Base-by-base conservation (phyloP, 1,284 basidiomycete genomes). In the Volvariella surrecta region DNA sequence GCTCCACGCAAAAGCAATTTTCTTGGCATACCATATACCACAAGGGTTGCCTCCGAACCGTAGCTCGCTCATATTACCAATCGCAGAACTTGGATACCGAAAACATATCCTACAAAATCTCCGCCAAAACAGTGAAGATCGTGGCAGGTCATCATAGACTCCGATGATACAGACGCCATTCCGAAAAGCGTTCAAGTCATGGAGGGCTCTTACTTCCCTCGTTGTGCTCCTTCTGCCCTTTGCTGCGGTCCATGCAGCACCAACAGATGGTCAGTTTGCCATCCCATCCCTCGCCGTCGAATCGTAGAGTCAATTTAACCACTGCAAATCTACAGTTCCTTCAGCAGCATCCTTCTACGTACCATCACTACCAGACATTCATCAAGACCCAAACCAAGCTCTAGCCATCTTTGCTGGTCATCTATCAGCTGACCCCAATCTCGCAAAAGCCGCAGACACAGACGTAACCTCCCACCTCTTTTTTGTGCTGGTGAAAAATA, bases 401-500 rank as follows among this genome's bases (percentile, higher is more conserved):
- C 61, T 94, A 32, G 79, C 78, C 48, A 74, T 94, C 52, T 92
- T 82, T 52, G 82, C 89, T 4, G 90, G 90, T 0, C 82, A 88
- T 56, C 64, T 94, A 19, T 70, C 84, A 13, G 84, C 89, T 1
- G 89, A 93, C 63, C 86, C 89, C 6, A 70, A 80, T 53, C 71
- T 66, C 8, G 48, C 68, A 7, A 60, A 59, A 17, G 65, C 71
- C 22, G 61, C 71, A 3, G 54, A 62, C 11, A 77, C 70, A 18
- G 75, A 80, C 47, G 69, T 87, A 39, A 80, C 81, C 22, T 73
- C 89, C 0, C 89, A 94, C 58, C 62, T 93, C 13, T 94, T 85
- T 68, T 99, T 99, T 60, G 79, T 96, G 48, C 75, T 98, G 64
- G 73, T 92, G 28, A 89, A 93, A 61, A 92, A 93, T 21, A 74